Base-by-base conservation (phyloP, 2,329 filamentous ascomycete species). In the Penicillium thymicola region DNA sequence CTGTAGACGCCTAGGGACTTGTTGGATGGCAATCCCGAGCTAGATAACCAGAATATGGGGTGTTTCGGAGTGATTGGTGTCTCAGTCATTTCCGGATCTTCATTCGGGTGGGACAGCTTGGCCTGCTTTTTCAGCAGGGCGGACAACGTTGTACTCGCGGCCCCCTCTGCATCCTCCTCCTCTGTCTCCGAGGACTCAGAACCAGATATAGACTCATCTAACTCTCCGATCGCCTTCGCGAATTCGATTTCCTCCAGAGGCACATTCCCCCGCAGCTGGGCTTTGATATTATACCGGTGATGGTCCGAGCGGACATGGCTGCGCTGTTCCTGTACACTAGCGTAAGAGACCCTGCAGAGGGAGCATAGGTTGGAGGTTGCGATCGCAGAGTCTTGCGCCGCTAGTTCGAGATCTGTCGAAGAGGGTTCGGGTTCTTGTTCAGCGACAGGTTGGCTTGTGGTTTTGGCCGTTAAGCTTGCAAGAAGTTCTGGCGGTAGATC, bases 251-350 rank as follows among this genome's bases (percentile, higher is more conserved):
- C 94, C 1, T 85, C 84, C 1, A 97, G 88, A 0, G 89, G 76
- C 10, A 81, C 82, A 56, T 82, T 81, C 0, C 90, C 90, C 45
- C 90, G 86, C 55, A 96, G 78, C 78, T 90, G 96, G 71, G 93
- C 89, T 75, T 96, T 97, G 59, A 97, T 77, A 71, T 99, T 99
- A 77, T 97, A 99, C 62, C 88, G 84, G 73, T 99, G 94, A 47
- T 95, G 81, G 69, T 99, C 94, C 10, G 93, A 96, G 67, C 90
- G 89, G 56, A 90, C 86, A 75, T 99, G 94, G 57, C 85, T 83
- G 59, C 90, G 85, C 71, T 97, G 93, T 59, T 97, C 93, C 59
- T 86, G 81, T 8, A 96, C 81, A 10, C 82, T 87, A 32, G 81
- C 69, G 67, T 95, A 96, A 5, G 82, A 79, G 37, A 92, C 81